Evolutionary conservation across 441 rosid species (phyloP), one percentile per base, ranked within the genome.

Genomic region (Populus hybrid): DNA sequence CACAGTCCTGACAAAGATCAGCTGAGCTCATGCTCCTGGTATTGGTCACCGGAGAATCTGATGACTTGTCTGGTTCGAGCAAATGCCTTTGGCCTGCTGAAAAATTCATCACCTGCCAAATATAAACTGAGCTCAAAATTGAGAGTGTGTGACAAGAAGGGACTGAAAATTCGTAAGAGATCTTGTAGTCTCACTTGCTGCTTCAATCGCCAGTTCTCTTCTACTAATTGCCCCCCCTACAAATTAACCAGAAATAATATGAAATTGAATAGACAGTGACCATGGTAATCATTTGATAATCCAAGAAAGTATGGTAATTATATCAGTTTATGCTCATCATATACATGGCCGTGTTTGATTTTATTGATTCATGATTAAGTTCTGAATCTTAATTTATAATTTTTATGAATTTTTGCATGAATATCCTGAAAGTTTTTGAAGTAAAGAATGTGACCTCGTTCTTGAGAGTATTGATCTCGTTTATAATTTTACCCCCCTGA

Each of bases 141-240:
- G 65, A 21, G 40, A 70, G 10, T 4, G 18, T 14, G 42, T 59
- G 59, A 18, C 69, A 73, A 32, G 3, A 46, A 75, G 3, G 3
- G 10, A 65, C 21, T 7, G 0, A 14, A 76, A 24, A 46, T 50
- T 50, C 7, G 34, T 2, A 12, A 16, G 5, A 38, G 61, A 65
- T 61, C 59, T 75, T 77, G 46, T 50, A 42, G 26, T 5, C 59
- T 50, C 59, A 84, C 89, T 67, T 20, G 79, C 34, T 80, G 61
- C 77, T 77, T 84, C 74, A 84, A 75, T 32, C 46, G 69, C 76
- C 68, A 67, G 75, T 84, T 87, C 75, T 77, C 85, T 71, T 80
- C 81, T 79, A 26, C 53, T 34, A 87, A 50, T 61, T 75, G 34
- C 4, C 11, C 77, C 79, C 23, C 81, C 90, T 87, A 83, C 73